These are phyloP conservation scores for Leptosphaerulina australis DNA, from an alignment of 2,329 filamentous ascomycete genomes.

Conservation along the genomic window DNA sequence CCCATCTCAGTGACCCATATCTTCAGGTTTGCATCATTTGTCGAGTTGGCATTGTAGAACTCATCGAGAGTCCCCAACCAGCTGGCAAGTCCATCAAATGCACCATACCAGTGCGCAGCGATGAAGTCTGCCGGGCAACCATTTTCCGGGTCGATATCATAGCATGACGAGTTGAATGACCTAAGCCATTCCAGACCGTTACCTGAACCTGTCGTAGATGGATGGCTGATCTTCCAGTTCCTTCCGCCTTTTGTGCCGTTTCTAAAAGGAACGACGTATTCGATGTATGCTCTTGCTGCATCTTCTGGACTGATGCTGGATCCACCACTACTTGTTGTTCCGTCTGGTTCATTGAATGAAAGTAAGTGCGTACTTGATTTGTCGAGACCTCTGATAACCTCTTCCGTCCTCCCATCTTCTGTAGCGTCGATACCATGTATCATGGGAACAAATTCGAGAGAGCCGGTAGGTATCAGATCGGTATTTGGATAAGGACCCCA, in stretches of 20 bases:
- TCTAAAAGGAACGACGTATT: slow-evolving; percentile 72
- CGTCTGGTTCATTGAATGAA: slow-evolving; percentile 81
- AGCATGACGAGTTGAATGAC: slow-evolving; percentile 68
- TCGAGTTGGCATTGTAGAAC: slow-evolving; percentile 56
- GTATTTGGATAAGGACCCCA: slow-evolving; percentile 64
- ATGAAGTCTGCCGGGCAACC: slow-evolving; percentile 60
- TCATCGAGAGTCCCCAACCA: slow-evolving; percentile 67
- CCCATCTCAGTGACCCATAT: slow-evolving; percentile 85
- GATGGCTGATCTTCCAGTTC: slow-evolving; percentile 68
- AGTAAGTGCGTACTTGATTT: slow-evolving; percentile 69
- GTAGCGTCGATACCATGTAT: slow-evolving; percentile 67
- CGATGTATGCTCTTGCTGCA: slow-evolving; percentile 73
- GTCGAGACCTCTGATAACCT: slow-evolving; percentile 65
- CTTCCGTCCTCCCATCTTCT: slow-evolving; percentile 57
- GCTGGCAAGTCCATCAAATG: slow-evolving; percentile 69
- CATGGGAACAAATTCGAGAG: slow-evolving; percentile 79
- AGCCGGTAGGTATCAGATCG: slow-evolving; percentile 55
- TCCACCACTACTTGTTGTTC: slow-evolving; percentile 62
- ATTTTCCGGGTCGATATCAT: slow-evolving; percentile 41
- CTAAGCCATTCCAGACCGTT: slow-evolving; percentile 70
- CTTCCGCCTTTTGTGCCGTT: slow-evolving; percentile 57
- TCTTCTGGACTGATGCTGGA: slow-evolving; percentile 65
- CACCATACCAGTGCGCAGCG: slow-evolving; percentile 64
- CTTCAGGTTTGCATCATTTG: slow-evolving; percentile 48
- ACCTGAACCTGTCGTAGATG: slow-evolving; percentile 69